Evolutionary conservation across 2,329 filamentous ascomycete genomes (phyloP).

Genomic region (Cyclaneusma minus): DNA sequence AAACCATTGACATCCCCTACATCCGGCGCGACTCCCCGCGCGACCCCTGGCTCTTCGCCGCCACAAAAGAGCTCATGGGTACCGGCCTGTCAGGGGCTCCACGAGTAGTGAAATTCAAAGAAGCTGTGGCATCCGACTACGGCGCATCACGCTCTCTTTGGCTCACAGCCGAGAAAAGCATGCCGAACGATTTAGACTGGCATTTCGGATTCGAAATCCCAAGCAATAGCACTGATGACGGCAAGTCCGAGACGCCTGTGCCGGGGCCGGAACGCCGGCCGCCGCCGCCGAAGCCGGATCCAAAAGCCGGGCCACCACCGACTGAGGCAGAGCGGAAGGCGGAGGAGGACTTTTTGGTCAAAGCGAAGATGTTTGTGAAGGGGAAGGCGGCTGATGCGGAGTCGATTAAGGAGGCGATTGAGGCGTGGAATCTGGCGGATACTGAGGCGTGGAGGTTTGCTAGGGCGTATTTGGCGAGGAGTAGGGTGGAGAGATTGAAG

Average conservation of each 20-base stretch:
- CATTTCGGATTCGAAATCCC: conserved; percentile 76
- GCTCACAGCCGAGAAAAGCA: conserved; percentile 56
- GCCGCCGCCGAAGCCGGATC: conserved; percentile 30
- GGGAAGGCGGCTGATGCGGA: conserved; percentile 28
- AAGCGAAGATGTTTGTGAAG: conserved; percentile 31
- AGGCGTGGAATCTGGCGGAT: conserved; percentile 56
- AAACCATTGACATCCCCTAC: conserved; percentile 44
- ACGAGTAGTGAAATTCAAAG: conserved; percentile 64
- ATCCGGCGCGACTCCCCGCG: conserved; percentile 54
- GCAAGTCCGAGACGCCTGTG: conserved; percentile 39
- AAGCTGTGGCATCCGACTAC: conserved; percentile 57
- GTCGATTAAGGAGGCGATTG: conserved; percentile 35
- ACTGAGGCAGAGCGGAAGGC: conserved; percentile 34
- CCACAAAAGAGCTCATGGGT: conserved; percentile 56
- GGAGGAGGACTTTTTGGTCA: conserved; percentile 39
- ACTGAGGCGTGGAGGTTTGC: conserved; percentile 67
- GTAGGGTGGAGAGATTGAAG: conserved; percentile 42
- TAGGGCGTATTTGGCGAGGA: conserved; percentile 48
- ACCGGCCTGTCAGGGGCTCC: conserved; percentile 43
- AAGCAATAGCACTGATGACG: conserved; percentile 31
- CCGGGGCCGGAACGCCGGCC: conserved; percentile 41
- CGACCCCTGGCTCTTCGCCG: conserved; percentile 61
- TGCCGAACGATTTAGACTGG: conserved; percentile 63
- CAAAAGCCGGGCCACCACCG: conserved; percentile 31
- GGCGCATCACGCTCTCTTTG: conserved; percentile 55